Percentiles rank a stretch among this genome's conserved stretches.
These are phyloP conservation scores for Lepraria neglecta DNA, from an alignment of 495 filamentous ascomycete genomes.

Conservation along the genomic window DNA sequence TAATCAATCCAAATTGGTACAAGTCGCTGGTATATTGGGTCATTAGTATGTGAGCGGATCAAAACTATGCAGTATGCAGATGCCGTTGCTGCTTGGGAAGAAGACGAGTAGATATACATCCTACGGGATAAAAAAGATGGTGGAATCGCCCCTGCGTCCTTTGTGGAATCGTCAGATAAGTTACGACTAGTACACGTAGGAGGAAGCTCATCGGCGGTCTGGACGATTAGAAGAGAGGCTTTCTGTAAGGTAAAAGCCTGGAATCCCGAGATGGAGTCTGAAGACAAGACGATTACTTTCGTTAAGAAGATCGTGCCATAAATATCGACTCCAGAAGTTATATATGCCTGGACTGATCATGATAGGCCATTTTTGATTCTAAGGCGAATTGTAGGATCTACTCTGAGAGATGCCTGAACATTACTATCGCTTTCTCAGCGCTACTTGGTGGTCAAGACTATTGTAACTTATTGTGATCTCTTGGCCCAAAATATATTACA, in stretches of 20 bases:
- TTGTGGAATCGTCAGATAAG: neutral
- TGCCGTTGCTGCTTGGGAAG: constrained; percentile 5
- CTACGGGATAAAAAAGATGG: neutral
- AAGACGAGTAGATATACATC: constrained; percentile 5
- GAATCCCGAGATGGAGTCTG: neutral
- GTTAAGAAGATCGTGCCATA: constrained; percentile 14
- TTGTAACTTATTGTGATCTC: constrained; percentile 29
- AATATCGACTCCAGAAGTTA: constrained; percentile 31
- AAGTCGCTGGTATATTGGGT: constrained; percentile 5
- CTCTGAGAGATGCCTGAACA: constrained; percentile 34
- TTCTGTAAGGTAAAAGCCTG: constrained; percentile 17
- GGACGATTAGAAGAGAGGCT: constrained; percentile 6
- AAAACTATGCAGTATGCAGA: neutral
- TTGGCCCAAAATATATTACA: constrained; percentile 30
- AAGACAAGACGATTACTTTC: constrained; percentile 1
- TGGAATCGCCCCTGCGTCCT: neutral
- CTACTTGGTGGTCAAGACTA: constrained; percentile 28
- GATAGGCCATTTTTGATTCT: constrained; percentile 34
- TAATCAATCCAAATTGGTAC: constrained; percentile 5
- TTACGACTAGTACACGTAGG: constrained; percentile 7
- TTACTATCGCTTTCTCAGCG: constrained; percentile 30
- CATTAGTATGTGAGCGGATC: constrained; percentile 10
- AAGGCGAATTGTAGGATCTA: constrained; percentile 31
- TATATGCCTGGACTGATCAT: constrained; percentile 33
- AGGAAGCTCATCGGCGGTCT: constrained; percentile 15